A percentile compares a stretch with the other conserved stretches of the same genome.
Conservation (phyloP, 2,329 filamentous ascomycete species). For the Drechslerella stenobrocha region DNA sequence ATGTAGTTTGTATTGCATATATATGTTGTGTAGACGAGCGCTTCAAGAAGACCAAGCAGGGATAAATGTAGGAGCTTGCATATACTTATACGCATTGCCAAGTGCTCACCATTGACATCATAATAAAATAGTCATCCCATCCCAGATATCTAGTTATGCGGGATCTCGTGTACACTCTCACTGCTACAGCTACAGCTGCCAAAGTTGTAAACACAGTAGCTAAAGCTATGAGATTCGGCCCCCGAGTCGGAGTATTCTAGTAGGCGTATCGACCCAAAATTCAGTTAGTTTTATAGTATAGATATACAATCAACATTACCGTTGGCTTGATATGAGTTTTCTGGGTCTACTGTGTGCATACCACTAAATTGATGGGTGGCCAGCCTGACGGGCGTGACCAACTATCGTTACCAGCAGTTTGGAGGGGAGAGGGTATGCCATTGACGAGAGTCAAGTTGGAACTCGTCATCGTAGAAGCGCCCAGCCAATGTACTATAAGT, state of each 20-base stretch:
- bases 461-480: too few relatives aligned
- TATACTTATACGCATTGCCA: too few relatives aligned
- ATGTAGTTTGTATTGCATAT: neutral
- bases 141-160: constrained; percentile 32
- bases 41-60: too few relatives aligned
- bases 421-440: too few relatives aligned
- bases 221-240: constrained; percentile 4
- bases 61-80: too few relatives aligned
- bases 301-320: too few relatives aligned
- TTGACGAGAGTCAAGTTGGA: too few relatives aligned
- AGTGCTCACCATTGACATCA: constrained; percentile 31
- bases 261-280: neutral
- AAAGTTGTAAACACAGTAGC: constrained; percentile 6
- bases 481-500: too few relatives aligned
- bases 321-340: neutral
- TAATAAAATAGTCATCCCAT: constrained; percentile 45
- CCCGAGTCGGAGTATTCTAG: constrained; percentile 13
- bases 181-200: constrained; percentile 18
- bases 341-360: constrained; percentile 4
- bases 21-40: too few relatives aligned
- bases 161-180: constrained; percentile 24
- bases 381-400: constrained; percentile 18
- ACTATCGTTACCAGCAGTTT: constrained; percentile 17
- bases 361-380: constrained; percentile 21
- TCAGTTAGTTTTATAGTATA: too few relatives aligned